Evolutionary conservation across 257 asterid genomes (phyloP).

Genomic region (Penstemon newberryi): DNA sequence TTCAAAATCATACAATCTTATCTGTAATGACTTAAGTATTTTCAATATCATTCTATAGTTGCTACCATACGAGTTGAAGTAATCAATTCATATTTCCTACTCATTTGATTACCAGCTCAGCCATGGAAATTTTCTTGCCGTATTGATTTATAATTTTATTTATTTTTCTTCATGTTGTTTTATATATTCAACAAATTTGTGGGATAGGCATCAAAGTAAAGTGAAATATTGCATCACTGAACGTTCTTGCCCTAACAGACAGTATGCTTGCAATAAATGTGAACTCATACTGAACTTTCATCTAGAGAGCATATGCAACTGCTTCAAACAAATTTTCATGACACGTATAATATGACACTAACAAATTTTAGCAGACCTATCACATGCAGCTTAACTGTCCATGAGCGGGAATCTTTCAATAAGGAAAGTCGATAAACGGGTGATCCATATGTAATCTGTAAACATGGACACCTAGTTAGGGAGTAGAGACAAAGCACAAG

Average conservation of each 20-base stretch:
- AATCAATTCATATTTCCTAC: background rate
- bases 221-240: background rate
- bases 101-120: background rate
- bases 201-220: background rate
- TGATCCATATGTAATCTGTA: constrained; percentile 77
- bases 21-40: too few species aligned
- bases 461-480: constrained; percentile 23
- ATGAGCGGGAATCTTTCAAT: constrained; percentile 48
- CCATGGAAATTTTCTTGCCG: background rate
- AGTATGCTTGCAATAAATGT: background rate
- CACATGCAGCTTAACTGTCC: constrained; percentile 64
- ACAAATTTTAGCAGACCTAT: constrained; percentile 50
- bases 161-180: background rate
- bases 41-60: too few species aligned
- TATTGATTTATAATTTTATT: background rate
- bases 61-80: too few species aligned
- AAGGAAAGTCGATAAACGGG: constrained; percentile 60
- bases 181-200: constrained; percentile 2
- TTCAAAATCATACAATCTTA: too few species aligned
- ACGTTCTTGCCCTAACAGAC: constrained; percentile 8
- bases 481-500: constrained; percentile 23
- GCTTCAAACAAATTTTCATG: constrained; percentile 18
- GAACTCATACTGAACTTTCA: background rate
- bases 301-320: constrained; percentile 1
- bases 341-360: constrained; percentile 3